Evolutionary conservation across 2,329 filamentous ascomycete genomes (phyloP), one percentile per base, ranked within the genome.

Genomic region (Mycogone perniciosa): DNA sequence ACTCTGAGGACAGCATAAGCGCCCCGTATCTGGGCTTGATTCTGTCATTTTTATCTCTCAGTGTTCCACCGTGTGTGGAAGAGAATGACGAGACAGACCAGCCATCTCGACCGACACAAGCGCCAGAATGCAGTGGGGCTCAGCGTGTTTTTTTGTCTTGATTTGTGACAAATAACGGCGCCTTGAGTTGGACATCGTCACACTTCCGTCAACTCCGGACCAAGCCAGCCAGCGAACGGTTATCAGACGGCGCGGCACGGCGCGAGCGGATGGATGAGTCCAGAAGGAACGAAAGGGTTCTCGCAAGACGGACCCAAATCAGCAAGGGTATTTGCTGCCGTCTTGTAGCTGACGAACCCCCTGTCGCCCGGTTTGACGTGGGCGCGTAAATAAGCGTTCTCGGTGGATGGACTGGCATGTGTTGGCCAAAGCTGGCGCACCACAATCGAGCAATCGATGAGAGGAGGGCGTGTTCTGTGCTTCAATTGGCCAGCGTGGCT

Each of bases 351-450:
- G 53, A 51, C 48, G 51, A 54, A 57, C 71, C 67, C 71, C 73
- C 20, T 20, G 20, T 20, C 2, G 20, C 20, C 20, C 20, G 65
- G 71, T 73, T 65, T 63, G 58, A 65, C 57, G 51, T 59, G 59
- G 76, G 76, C 76, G 77, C 76, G 71, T 80, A 80, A 74, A 68
- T 63, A 67, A 69, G 67, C 67, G 67, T 70, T 70, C 64, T 67
- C 66, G 71, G 65, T 77, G 74, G 75, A 67, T 66, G 64, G 66
- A 59, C 54, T 60, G 63, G 58, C 59, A 62, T 62, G 31, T 34
- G 31, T 46, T 46, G 51, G 43, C 37, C 51, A 33, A 67, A 67
- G 66, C 67, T 67, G 66, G 64, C 64, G 67, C 64, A 59, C 60
- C 61, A 60, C 41, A 59, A 64, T 70, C 60, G 68, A 68, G 71